These are phyloP conservation scores for Nicotiana attenuata DNA, from an alignment of 257 asterid species.

Conservation along the genomic window DNA sequence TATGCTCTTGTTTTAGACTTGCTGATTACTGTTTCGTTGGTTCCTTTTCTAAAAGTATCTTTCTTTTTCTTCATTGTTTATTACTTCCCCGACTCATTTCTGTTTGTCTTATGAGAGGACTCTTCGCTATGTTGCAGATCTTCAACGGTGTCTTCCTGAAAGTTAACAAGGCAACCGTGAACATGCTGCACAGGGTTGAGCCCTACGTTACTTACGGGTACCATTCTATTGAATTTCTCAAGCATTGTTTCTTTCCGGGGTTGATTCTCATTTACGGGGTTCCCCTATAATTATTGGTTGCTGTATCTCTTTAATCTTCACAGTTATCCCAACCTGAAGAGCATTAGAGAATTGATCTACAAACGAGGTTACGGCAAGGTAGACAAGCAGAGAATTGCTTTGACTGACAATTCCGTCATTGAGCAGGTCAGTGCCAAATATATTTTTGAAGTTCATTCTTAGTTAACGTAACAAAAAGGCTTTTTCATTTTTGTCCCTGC, in stretches of 20 bases:
- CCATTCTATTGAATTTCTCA: not conserved
- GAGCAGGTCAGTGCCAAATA: constrained; percentile 41
- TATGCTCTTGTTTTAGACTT: not conserved
- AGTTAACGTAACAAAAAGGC: not conserved
- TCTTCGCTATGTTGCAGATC: constrained; percentile 32
- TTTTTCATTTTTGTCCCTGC: too few relatives aligned
- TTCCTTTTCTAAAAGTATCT: not conserved
- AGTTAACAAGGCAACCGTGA: constrained; percentile 67
- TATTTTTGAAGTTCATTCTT: not conserved
- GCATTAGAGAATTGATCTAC: constrained; percentile 59
- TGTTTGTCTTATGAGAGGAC: not conserved
- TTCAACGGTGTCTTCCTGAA: constrained; percentile 70
- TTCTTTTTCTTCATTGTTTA: not conserved
- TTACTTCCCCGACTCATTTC: not conserved
- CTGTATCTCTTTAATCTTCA: not conserved
- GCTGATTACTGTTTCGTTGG: not conserved
- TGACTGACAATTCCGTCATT: constrained; percentile 59
- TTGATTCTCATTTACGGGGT: not conserved
- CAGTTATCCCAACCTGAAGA: constrained; percentile 69
- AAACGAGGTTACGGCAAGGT: constrained; percentile 73
- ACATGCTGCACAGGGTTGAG: constrained; percentile 73
- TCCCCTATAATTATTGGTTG: not conserved
- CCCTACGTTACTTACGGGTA: constrained; percentile 80
- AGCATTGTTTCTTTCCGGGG: not conserved
- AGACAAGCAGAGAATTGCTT: constrained; percentile 62